Percentiles rank a stretch among this genome's conserved stretches.
Evolutionary conservation across 2,329 filamentous ascomycete genomes (phyloP).

Genomic region (Botrytis elliptica): DNA sequence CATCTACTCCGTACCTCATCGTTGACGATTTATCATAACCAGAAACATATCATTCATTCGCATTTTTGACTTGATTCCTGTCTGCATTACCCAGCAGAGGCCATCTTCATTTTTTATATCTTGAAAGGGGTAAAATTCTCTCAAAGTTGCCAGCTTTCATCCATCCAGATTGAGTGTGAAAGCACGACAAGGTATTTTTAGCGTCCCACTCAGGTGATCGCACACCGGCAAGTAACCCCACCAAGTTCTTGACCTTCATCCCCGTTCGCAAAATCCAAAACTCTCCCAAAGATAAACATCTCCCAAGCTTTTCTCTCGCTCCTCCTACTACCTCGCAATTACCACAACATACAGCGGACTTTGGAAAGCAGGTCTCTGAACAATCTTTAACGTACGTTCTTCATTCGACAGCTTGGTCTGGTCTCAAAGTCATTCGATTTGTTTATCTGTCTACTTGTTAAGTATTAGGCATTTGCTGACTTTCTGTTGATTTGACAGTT

Average conservation of each 20-base stretch:
- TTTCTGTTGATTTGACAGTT: neutral
- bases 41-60: neutral
- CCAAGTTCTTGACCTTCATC: conserved; percentile 22
- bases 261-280: conserved; percentile 23
- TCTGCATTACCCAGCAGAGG: too few relatives aligned
- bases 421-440: neutral
- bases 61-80: neutral
- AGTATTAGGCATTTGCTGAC: conserved; percentile 17
- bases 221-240: conserved; percentile 24
- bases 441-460: conserved; percentile 20
- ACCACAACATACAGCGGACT: neutral
- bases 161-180: conserved; percentile 4
- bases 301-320: conserved; percentile 18
- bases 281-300: conserved; percentile 25
- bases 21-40: neutral
- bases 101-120: neutral
- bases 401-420: neutral
- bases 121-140: conserved; percentile 12
- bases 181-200: conserved; percentile 12
- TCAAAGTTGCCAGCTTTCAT: conserved; percentile 13
- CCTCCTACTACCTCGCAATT: conserved; percentile 18
- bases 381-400: conserved; percentile 13
- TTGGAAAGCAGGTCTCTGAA: conserved; percentile 5
- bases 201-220: conserved; percentile 23
- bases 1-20: neutral